Conservation (phyloP, 2,329 filamentous ascomycete genomes). For the Macrophomina phaseolina region DNA sequence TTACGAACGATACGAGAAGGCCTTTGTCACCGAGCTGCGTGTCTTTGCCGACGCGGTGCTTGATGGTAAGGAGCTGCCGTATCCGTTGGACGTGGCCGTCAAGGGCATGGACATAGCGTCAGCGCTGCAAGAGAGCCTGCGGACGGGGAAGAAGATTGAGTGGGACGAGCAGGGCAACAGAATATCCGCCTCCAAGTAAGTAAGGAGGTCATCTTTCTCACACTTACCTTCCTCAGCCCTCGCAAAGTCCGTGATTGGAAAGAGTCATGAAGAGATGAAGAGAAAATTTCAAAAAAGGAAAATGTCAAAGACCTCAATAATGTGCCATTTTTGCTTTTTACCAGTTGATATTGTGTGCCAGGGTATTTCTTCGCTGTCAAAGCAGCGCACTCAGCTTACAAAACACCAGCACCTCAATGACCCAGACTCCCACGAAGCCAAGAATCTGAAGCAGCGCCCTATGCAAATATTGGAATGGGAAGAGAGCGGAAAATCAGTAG, state of each 20-base stretch:
- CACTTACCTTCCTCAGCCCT: neutral
- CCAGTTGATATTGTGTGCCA: neutral
- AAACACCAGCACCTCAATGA: neutral
- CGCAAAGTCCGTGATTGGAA: neutral
- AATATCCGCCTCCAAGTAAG: conserved; percentile 13
- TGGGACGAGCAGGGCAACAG: conserved; percentile 23
- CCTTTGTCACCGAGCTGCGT: conserved; percentile 25
- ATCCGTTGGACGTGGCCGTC: conserved; percentile 8
- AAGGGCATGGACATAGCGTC: conserved; percentile 26
- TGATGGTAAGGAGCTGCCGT: conserved; percentile 17
- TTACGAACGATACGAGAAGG: conserved; percentile 28
- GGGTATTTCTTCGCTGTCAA: neutral
- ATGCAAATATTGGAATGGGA: neutral
- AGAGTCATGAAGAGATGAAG: no score
- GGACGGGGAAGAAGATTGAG: conserved; percentile 26
- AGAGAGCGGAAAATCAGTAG: neutral
- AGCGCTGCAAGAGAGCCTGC: conserved; percentile 22
- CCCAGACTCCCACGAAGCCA: neutral
- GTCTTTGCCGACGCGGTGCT: conserved; percentile 23
- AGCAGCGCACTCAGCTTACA: neutral
- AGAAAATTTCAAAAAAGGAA: neutral
- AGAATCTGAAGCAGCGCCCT: neutral
- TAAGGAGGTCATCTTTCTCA: neutral
- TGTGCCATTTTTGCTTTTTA: neutral
- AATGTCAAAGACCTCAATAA: neutral